phyloP scores from a whole-genome alignment of 306 rosid genomes.

The Vicia faba region DNA sequence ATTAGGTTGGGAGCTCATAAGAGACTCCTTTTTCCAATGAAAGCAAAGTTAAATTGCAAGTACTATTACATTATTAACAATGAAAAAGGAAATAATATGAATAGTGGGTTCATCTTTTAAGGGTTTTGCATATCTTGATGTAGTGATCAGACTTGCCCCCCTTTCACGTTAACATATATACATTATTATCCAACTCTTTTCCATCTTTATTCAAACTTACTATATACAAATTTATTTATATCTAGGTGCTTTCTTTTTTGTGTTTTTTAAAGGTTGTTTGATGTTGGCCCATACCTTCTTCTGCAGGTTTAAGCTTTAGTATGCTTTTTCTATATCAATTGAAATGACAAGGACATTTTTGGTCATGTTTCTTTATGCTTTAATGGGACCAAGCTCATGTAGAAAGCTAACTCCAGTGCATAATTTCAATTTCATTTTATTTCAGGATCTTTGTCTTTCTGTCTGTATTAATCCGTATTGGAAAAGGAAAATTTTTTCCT shows the following conservation, averaged over 20 bases:
- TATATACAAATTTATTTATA: background rate
- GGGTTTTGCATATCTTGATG: slow-evolving; percentile 53
- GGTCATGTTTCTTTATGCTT: slow-evolving; percentile 41
- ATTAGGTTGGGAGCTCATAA: slow-evolving; percentile 28
- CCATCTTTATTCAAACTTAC: slow-evolving; percentile 11
- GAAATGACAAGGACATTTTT: slow-evolving; percentile 49
- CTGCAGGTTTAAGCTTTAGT: slow-evolving; percentile 48
- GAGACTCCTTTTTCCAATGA: slow-evolving; percentile 53
- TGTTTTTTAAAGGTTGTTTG: slow-evolving; percentile 39
- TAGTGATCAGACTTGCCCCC: slow-evolving; percentile 59
- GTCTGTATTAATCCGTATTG: slow-evolving; percentile 25
- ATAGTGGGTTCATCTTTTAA: slow-evolving; percentile 63
- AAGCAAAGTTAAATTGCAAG: slow-evolving; percentile 25
- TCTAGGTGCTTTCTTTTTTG: background rate
- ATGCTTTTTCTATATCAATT: slow-evolving; percentile 44
- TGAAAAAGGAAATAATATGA: slow-evolving; percentile 44
- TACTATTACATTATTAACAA: slow-evolving; percentile 30
- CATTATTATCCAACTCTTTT: slow-evolving; percentile 35
- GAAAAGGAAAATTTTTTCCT: background rate
- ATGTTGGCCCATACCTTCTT: slow-evolving; percentile 50
- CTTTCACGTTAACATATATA: slow-evolving; percentile 53
- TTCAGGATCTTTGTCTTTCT: slow-evolving; percentile 38
- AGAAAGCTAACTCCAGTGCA: slow-evolving; percentile 37
- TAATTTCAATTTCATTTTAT: slow-evolving; percentile 38
- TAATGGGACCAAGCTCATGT: slow-evolving; percentile 47